Conservation (phyloP, 441 rosid species). For the Gossypium trilobum region DNA sequence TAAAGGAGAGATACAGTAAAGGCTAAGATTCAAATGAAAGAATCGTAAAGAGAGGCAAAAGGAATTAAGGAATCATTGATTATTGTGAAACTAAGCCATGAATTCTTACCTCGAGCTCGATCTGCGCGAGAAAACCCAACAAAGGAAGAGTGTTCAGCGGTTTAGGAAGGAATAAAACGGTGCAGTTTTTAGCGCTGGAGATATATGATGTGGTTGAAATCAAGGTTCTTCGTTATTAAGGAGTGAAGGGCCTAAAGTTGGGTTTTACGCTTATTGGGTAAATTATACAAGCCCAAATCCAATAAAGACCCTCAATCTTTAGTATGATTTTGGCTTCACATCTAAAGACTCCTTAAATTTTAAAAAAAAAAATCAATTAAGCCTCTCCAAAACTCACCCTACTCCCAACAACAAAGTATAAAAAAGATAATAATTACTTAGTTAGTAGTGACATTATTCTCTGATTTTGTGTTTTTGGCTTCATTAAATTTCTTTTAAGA, state of each 20-base stretch:
- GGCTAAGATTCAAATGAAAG: not conserved
- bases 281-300: not conserved
- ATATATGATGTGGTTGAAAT: no score
- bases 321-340: no score
- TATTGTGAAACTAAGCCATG: not conserved
- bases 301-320: not conserved
- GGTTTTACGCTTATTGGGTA: not conserved
- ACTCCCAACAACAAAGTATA: no score
- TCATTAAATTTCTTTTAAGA: no score
- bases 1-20: not conserved
- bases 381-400: not conserved
- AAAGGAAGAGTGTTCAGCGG: not conserved
- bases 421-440: no score
- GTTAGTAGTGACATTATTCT: no score
- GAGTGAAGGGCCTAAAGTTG: not conserved
- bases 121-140: not conserved
- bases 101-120: constrained; percentile 1
- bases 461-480: no score
- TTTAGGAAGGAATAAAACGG: not conserved
- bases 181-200: not conserved
- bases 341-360: no score
- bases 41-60: not conserved
- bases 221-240: no score
- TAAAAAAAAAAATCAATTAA: no score
- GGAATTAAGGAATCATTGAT: not conserved